Evolutionary conservation across 2,329 filamentous ascomycete species (phyloP).

Genomic region (Trichoderma sp.): DNA sequence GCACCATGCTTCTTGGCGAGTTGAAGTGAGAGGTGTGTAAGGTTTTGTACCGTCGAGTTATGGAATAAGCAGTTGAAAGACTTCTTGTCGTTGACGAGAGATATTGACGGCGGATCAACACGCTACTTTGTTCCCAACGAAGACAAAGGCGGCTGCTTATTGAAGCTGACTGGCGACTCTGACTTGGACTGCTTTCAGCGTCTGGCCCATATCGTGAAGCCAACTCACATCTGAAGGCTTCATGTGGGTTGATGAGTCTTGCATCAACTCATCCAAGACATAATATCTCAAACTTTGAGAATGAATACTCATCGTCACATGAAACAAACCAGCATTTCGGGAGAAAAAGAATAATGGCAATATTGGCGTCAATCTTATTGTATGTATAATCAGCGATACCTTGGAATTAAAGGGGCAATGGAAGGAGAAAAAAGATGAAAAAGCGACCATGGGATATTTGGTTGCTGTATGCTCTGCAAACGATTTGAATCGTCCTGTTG

Average conservation of each 20-base stretch:
- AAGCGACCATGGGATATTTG: background rate
- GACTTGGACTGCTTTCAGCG: background rate
- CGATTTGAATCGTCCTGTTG: background rate
- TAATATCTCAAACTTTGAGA: background rate
- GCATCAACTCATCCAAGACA: background rate
- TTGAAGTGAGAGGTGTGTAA: slow-evolving; percentile 49
- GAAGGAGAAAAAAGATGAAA: background rate
- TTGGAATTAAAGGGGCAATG: slow-evolving; percentile 6
- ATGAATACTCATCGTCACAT: background rate
- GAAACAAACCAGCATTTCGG: background rate
- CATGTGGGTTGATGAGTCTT: background rate
- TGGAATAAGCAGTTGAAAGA: background rate
- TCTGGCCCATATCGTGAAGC: background rate
- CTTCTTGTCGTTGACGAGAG: no score
- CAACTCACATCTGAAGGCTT: background rate
- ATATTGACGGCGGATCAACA: background rate
- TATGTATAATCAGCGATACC: slow-evolving; percentile 11
- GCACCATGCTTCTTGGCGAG: slow-evolving; percentile 82
- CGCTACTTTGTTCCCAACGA: background rate
- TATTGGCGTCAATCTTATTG: slow-evolving; percentile 4
- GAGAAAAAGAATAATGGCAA: background rate
- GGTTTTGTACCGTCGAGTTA: background rate
- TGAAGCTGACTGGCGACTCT: background rate
- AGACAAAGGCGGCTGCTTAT: background rate
- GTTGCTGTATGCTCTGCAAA: background rate